Percentiles rank a stretch among this genome's conserved stretches.
phyloP scores from a whole-genome alignment of 352 stramenopile genomes.

The Pythium pyrilobum region DNA sequence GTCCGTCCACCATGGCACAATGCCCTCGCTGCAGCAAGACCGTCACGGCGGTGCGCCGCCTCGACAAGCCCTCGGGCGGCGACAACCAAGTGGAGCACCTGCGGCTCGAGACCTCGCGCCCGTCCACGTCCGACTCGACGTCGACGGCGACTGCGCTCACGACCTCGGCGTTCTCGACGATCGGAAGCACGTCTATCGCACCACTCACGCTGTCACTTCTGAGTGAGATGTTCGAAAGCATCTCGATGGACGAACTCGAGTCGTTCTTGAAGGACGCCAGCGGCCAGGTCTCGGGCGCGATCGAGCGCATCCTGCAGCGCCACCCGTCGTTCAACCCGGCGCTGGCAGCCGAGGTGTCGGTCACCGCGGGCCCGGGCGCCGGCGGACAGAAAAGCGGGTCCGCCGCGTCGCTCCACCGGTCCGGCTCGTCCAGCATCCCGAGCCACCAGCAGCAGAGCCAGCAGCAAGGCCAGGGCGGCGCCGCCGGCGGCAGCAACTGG shows the following conservation, averaged over 20 bases:
- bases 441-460: conserved; percentile 18
- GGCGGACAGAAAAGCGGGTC: background rate
- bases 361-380: conserved; percentile 2
- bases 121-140: conserved; percentile 18
- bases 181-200: conserved; percentile 24
- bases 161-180: background rate
- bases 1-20: background rate
- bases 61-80: background rate
- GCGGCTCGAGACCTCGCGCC: conserved; percentile 7
- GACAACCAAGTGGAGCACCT: conserved; percentile 23
- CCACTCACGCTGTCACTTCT: conserved; percentile 56
- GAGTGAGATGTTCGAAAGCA: conserved; percentile 65
- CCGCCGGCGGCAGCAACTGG: conserved; percentile 51
- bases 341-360: conserved; percentile 17
- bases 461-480: conserved; percentile 8
- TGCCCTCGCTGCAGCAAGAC: conserved; percentile 12
- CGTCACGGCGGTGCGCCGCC: background rate
- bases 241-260: conserved; percentile 62
- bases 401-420: conserved; percentile 6
- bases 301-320: conserved; percentile 59
- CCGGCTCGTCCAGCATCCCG: conserved; percentile 10
- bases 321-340: conserved; percentile 73
- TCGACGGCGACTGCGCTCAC: conserved; percentile 5
- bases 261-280: conserved; percentile 34
- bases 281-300: conserved; percentile 48